A percentile compares a stretch with the other conserved stretches of the same genome.
phyloP scores from a whole-genome alignment of 2,329 filamentous ascomycete genomes.

The Paecilomyces formosus region DNA sequence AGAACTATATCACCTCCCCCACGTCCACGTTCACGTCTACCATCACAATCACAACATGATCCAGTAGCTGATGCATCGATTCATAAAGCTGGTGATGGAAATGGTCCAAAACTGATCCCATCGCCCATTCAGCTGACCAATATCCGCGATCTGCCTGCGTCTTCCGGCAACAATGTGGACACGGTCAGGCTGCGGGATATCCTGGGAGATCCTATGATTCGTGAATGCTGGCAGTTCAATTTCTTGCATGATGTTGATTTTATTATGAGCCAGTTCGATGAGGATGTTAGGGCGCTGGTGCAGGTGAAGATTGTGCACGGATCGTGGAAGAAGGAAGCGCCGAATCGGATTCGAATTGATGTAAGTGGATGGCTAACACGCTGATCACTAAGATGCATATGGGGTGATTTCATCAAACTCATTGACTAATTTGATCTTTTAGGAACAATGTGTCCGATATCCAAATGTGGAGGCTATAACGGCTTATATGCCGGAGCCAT shows the following conservation, averaged over 20 bases:
- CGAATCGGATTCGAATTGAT: constrained; percentile 49
- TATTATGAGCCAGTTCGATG: constrained; percentile 52
- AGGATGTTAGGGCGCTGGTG: constrained; percentile 46
- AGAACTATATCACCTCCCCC: constrained; percentile 22
- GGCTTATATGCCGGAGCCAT: constrained; percentile 74
- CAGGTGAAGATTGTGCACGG: constrained; percentile 56
- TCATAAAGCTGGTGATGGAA: background rate
- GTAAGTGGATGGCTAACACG: constrained; percentile 31
- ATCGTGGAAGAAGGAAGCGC: constrained; percentile 61
- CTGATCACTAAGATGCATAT: background rate
- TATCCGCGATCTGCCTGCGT: constrained; percentile 55
- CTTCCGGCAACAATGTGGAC: constrained; percentile 53
- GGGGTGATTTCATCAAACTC: background rate
- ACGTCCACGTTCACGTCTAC: constrained; percentile 2
- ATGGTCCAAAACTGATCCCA: constrained; percentile 21
- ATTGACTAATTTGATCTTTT: background rate
- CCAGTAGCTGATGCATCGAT: background rate
- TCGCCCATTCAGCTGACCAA: constrained; percentile 68
- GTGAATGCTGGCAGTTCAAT: constrained; percentile 53
- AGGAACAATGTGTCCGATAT: constrained; percentile 57
- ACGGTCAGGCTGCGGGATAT: constrained; percentile 60
- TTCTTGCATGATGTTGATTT: constrained; percentile 53
- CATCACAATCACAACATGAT: background rate
- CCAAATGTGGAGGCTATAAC: constrained; percentile 63
- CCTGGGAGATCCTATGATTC: constrained; percentile 66